Evolutionary conservation across 352 stramenopile species (phyloP), one percentile per base, ranked within the genome.

Genomic region (Pythium biforme): DNA sequence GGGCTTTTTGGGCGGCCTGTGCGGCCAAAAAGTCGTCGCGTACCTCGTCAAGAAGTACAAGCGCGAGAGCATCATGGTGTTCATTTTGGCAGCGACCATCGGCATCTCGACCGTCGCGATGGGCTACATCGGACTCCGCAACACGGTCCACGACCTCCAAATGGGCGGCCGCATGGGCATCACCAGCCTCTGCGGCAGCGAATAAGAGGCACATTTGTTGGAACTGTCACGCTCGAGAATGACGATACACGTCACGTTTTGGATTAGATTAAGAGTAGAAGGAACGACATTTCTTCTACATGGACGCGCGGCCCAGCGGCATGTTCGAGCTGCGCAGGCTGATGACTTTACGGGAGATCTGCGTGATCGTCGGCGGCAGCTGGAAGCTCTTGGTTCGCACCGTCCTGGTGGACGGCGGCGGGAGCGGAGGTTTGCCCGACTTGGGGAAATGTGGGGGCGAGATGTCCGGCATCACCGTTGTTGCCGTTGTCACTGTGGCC

Each of bases 1-100:
- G 26, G 95, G 95, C 27, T 97, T 98, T 49, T 61, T 95, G 19
- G 89, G 86, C 23, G 86, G 83, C 1, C 64, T 90, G 9, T 86
- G 75, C 52, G 86, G 86, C 27, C 83, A 92, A 62, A 82, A 88
- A 11, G 77, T 90, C 47, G 85, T 98, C 43, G 87, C 80, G 7
- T 92, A 91, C 58, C 65, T 98, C 17, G 82, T 99, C 37, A 88
- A 92, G 61, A 96, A 97, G 66, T 97, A 88, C 58, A 88, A 86
- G 59, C 86, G 86, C 55, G 83, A 90, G 62, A 91, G 82, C n/a
- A 89, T 94, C 66, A 79, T 92, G 64, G 83, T 94, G 37, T 91
- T 88, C 63, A 73, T 94, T 20, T 54, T 94, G 26, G 80, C 83
- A 1, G 58, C 59, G 19, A 91, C 81, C 20, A 92, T 94, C 39